Conservation (phyloP, 148 eudicot species). For the Polygonum maritimum region DNA sequence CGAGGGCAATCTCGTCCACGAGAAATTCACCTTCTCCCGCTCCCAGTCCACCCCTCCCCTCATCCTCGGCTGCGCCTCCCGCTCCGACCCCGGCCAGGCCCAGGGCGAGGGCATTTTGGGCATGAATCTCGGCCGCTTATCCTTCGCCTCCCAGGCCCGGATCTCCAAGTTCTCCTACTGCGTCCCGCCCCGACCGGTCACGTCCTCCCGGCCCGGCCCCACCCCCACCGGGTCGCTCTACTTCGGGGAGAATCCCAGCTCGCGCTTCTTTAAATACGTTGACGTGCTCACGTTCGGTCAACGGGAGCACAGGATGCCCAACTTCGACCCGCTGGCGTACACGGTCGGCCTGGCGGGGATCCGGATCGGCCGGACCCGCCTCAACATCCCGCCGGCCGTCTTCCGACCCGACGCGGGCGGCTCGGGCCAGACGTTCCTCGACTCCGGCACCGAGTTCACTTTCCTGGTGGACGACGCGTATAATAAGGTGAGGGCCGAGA, state of each 20-base stretch:
- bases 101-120: slow-evolving; percentile 11
- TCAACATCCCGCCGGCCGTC: not conserved
- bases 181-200: not conserved
- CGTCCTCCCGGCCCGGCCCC: not conserved
- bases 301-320: not conserved
- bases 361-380: not conserved
- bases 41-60: slow-evolving; percentile 1
- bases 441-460: slow-evolving; percentile 4
- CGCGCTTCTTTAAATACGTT: not conserved
- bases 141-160: not conserved
- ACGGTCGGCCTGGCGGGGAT: not conserved
- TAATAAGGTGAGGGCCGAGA: not conserved
- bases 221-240: not conserved
- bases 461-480: slow-evolving; percentile 6
- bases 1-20: slow-evolving; percentile 3
- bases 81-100: not conserved
- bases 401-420: slow-evolving; percentile 6
- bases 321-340: slow-evolving; percentile 5
- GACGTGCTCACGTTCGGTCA: not conserved
- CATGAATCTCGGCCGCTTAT: not conserved
- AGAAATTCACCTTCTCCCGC: not conserved
- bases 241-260: slow-evolving; percentile 2
- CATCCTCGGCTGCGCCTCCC: slow-evolving; percentile 5
- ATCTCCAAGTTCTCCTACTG: slow-evolving; percentile 5
- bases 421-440: slow-evolving; percentile 1